Evolutionary conservation across 1,284 basidiomycete genomes (phyloP), one percentile per base, ranked within the genome.

Genomic region (Puccinia hordei): DNA sequence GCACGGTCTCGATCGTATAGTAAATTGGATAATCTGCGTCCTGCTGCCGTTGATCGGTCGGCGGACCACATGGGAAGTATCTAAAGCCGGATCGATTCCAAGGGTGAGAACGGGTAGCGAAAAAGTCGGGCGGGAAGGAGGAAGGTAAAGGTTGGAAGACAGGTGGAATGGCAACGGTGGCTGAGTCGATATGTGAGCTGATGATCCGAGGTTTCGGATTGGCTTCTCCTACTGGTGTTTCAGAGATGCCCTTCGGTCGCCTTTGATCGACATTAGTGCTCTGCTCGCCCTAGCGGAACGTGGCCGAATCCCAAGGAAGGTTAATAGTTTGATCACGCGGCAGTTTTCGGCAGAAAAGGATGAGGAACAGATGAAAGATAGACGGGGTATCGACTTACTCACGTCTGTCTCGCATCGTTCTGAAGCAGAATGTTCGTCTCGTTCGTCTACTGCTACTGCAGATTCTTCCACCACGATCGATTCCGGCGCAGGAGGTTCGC

Each of bases 21-120:
- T 80, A 73, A 19, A 66, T n/a, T n/a, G 78, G 71, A 55, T 65
- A 66, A 33, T 59, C 38, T 4, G 19, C 24, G 46, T 51, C 44
- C 24, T 63, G 38, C 12, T 35, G 35, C 13, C n/a, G 71, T 73
- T 63, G 44, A n/a, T 73, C 49, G 41, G 88, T 88, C 10, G 90
- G 91, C 2, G 88, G 88, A 19, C 93, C 93, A 0, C 93, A 93
- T 38, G 92, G 91, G 12, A 90, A 88, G 83, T 94, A 94, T 63
- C 93, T 90, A 84, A 90, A 94, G 24, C 69, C 69, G 0, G 78
- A 73, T 27, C 78, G 69, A 46, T 73, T 73, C 69, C 71, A 80
- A 41, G 78, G 78, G 53, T 80, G 78, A 24, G 78, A 80, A 2
- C 78, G 69, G 24, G 78, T 80, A 17, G 78, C 57, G 59, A 63